Percentiles rank a stretch among this genome's conserved stretches.
phyloP scores from a whole-genome alignment of 1,284 basidiomycete species.

The Amylostereum areolatum region DNA sequence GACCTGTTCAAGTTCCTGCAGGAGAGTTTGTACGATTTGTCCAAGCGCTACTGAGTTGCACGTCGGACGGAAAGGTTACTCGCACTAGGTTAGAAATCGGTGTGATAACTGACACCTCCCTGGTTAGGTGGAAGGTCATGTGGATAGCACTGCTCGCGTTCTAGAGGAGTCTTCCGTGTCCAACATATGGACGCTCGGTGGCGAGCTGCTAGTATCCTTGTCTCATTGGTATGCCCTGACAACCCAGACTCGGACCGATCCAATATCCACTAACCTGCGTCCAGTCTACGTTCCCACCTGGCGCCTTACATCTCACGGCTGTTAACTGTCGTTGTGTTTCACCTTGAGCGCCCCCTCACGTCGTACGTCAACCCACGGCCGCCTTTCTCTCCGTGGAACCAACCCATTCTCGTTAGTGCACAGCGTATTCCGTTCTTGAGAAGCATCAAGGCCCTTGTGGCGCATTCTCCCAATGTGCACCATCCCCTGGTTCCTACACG shows the following conservation, averaged over 20 bases:
- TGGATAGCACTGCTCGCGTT: slow-evolving; percentile 42
- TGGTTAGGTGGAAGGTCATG: slow-evolving; percentile 37
- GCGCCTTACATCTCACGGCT: slow-evolving; percentile 46
- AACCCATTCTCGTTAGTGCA: slow-evolving; percentile 25
- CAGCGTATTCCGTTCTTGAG: slow-evolving; percentile 40
- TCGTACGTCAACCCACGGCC: slow-evolving; percentile 33
- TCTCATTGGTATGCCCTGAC: slow-evolving; percentile 28
- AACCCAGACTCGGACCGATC: background rate
- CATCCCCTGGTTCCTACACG: slow-evolving; percentile 46
- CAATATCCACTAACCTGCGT: background rate
- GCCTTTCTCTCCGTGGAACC: slow-evolving; percentile 1
- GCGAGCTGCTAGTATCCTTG: slow-evolving; percentile 47
- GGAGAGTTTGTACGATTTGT: slow-evolving; percentile 52
- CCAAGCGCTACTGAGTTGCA: slow-evolving; percentile 49
- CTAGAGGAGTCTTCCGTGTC: slow-evolving; percentile 53
- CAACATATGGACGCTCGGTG: slow-evolving; percentile 47
- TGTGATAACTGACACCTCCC: background rate
- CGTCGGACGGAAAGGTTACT: slow-evolving; percentile 45
- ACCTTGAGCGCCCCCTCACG: slow-evolving; percentile 49
- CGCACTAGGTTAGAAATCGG: slow-evolving; percentile 2
- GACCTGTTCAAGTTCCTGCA: slow-evolving; percentile 71
- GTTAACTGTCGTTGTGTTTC: slow-evolving; percentile 44
- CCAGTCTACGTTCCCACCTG: slow-evolving; percentile 46
- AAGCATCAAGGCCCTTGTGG: slow-evolving; percentile 37
- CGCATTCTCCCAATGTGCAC: slow-evolving; percentile 39